Evolutionary conservation across 2,329 filamentous ascomycete species (phyloP), one percentile per base, ranked within the genome.

Genomic region (Cordyceps javanica): DNA sequence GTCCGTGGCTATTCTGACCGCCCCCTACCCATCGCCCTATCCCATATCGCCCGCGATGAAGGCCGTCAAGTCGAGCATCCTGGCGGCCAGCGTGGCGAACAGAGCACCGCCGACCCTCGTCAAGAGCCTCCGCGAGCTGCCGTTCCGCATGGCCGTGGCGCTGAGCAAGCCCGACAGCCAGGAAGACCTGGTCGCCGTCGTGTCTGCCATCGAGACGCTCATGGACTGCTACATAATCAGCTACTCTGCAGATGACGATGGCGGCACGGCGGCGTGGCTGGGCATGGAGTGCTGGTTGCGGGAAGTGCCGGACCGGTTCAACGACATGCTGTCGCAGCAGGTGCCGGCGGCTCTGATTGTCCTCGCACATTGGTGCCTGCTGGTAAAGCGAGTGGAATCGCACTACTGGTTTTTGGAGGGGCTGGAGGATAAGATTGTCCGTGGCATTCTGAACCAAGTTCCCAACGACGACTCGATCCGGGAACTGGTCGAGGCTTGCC

Each of bases 271-370:
- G 7, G 49, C 49, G 14, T 52, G 49, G 49, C 16, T 52, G 14
- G 49, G 49, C 36, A 41, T 52, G 49, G 36, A 41, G 34, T 52
- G 23, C 14, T 52, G 49, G 49, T 25, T 52, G 36, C 49, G 36
- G 16, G 49, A 52, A 16, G 36, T 52, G 34, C 49, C 49, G 23
- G 34, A 39, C 19, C 49, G 30, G 3, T 52, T 52, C 23, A 52
- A 52, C 49, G 25, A 5, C 5, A 52, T 52, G 49, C 21, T 52
- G 3, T 39, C 36, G 36, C 16, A n/a, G 2, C 21, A 52, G 9
- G 23, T 28, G 9, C 49, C 49, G 8, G 49, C 49, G 16, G 49
- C 36, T 3, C 36, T 52, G 2, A 52, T 52, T 21, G 49, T 52
- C 19, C 34, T 52, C 23, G 49, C 49, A 3, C 34, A 52, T 16